Conservation (phyloP, 208 protist genomes). For the Endotrypanum monterogeii region DNA sequence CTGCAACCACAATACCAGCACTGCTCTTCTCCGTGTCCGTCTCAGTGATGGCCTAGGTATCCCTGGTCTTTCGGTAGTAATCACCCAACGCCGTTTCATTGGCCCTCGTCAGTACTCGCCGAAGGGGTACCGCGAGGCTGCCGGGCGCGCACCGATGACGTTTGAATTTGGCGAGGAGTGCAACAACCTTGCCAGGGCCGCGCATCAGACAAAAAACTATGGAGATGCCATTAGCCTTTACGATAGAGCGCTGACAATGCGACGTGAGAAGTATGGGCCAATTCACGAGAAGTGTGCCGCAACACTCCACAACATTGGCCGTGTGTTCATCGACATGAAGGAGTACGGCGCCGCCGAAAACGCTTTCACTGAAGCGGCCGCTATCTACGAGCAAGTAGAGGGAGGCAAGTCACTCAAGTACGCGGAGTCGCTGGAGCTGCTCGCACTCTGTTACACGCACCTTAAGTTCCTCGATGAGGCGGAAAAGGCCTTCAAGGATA, state of each 20-base stretch:
- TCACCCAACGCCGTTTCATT: constrained; percentile 48
- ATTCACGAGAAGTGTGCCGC: constrained; percentile 85
- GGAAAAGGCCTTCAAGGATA: constrained; percentile 91
- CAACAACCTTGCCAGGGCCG: constrained; percentile 76
- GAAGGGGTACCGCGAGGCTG: constrained; percentile 83
- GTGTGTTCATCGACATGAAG: constrained; percentile 91
- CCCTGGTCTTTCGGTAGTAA: not conserved
- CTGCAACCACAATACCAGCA: not conserved
- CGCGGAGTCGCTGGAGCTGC: constrained; percentile 82
- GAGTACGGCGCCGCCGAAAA: constrained; percentile 88
- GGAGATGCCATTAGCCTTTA: constrained; percentile 88
- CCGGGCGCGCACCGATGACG: constrained; percentile 80
- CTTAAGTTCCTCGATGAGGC: constrained; percentile 88
- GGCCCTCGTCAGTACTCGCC: constrained; percentile 85
- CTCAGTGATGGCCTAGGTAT: not conserved
- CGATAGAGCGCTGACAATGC: constrained; percentile 79
- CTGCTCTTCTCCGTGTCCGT: constrained; percentile 7
- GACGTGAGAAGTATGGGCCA: constrained; percentile 82
- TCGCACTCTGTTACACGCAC: constrained; percentile 84
- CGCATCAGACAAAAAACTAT: constrained; percentile 89
- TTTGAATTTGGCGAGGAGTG: constrained; percentile 89
- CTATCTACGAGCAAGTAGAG: constrained; percentile 88
- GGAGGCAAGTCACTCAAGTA: constrained; percentile 72
- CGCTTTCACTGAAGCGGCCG: constrained; percentile 85
- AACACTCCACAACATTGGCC: constrained; percentile 86